Base-by-base conservation (phyloP, 1,284 basidiomycete genomes). In the Austropuccinia psidii region DNA sequence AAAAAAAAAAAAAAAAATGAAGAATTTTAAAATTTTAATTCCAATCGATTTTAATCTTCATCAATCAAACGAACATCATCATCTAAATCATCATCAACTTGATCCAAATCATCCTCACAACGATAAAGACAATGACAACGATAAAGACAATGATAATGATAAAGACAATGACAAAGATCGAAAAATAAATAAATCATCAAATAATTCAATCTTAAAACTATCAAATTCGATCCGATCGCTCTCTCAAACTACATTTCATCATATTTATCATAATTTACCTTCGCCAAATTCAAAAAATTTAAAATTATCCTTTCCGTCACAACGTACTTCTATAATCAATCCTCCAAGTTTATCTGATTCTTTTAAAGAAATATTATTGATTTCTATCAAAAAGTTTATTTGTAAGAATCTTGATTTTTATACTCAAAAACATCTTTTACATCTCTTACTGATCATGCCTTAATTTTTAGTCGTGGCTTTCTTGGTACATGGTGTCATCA, bases 261-360 rank as follows among this genome's bases (percentile, higher is more conserved):
- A 66, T 54, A 35, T 67, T 41, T 67, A 67, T 29, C 64, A 43
- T 17, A 54, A 37, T 54, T 35, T 67, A 11, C 64, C 64, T 4
- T 67, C 64, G 4, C n/a, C n/a, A n/a, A n/a, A n/a, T n/a, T n/a
- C n/a, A n/a, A n/a, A n/a, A n/a, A 67, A 47, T 5, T 60, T 49
- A 2, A 50, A 50, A 33, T 29, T 73, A 9, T 29, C 24, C n/a
- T 49, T 73, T 5, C 69, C 69, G 6, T 13, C 43, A 13, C 43
- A 62, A 41, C 69, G 60, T 15, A 73, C 69, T 13, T 73, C 69
- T 11, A 39, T 73, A 31, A 55, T 73, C 60, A 49, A 52, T 31
- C 58, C 62, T 21, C 58, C 69, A 13, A 73, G 58, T 37, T 31
- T 49, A 11, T 39, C 31, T 31, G 58, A 73, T 47, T 73, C 69